phyloP scores from a whole-genome alignment of 169 alveolate species.

The Plasmodium relictum region DNA sequence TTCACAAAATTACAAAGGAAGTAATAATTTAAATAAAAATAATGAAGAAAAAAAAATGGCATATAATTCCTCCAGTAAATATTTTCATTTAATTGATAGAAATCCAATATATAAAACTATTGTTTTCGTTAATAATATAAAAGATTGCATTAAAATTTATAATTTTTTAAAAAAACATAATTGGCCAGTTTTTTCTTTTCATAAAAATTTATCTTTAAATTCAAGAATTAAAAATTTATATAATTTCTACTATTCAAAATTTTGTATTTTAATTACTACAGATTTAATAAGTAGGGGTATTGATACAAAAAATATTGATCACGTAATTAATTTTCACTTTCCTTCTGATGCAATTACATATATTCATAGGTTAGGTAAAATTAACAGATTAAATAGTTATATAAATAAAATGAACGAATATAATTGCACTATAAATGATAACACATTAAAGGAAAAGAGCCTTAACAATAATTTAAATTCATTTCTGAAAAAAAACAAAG shows the following conservation, averaged over 20 bases:
- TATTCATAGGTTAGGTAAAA: constrained; percentile 79
- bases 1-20: background rate
- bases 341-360: constrained; percentile 82
- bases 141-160: constrained; percentile 47
- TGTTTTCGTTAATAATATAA: constrained; percentile 55
- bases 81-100: constrained; percentile 10
- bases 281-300: constrained; percentile 85
- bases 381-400: constrained; percentile 23
- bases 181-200: constrained; percentile 86
- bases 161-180: constrained; percentile 71
- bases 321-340: constrained; percentile 82
- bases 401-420: background rate
- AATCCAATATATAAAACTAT: constrained; percentile 39
- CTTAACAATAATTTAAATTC: background rate
- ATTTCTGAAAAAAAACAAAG: background rate
- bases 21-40: background rate
- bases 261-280: constrained; percentile 80
- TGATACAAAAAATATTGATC: constrained; percentile 78
- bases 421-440: background rate
- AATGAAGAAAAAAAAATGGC: background rate
- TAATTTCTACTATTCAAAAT: constrained; percentile 35
- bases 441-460: background rate
- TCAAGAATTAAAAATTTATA: constrained; percentile 83
- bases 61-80: background rate
- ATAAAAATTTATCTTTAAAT: constrained; percentile 80